Evolutionary conservation across 305 asterid species (phyloP).

Genomic region (Coffea humblotiana): DNA sequence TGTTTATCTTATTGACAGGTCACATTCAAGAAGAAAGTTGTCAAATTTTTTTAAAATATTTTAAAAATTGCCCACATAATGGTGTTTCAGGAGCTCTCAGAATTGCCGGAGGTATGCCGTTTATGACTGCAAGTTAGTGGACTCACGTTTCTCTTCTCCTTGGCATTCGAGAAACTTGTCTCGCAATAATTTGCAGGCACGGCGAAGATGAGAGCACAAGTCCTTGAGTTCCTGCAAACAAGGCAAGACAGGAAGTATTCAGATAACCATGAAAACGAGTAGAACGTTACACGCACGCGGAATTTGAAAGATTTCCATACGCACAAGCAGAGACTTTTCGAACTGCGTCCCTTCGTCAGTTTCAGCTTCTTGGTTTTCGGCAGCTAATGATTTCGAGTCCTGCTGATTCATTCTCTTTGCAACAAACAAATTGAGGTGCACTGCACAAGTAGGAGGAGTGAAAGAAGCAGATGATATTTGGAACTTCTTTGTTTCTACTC

Average conservation of each 20-base stretch:
- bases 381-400: slow-evolving; percentile 17
- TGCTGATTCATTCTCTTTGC: slow-evolving; percentile 32
- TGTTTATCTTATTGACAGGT: background rate
- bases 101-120: too few relatives aligned
- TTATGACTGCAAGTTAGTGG: background rate
- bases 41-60: background rate
- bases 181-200: slow-evolving; percentile 71
- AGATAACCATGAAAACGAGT: background rate
- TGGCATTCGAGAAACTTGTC: slow-evolving; percentile 40
- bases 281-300: background rate
- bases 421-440: background rate
- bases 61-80: background rate
- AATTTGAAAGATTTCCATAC: slow-evolving; percentile 4
- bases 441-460: background rate
- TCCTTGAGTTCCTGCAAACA: slow-evolving; percentile 56
- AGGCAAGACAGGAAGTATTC: background rate
- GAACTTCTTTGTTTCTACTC: background rate
- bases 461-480: background rate
- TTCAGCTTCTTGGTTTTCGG: slow-evolving; percentile 20
- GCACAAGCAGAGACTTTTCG: slow-evolving; percentile 48
- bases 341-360: slow-evolving; percentile 34
- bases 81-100: background rate
- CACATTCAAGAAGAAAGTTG: background rate
- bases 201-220: slow-evolving; percentile 59
- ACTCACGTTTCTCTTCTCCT: slow-evolving; percentile 41